Evolutionary conservation across 2,329 filamentous ascomycete species (phyloP).

Genomic region (Periconia sp.): DNA sequence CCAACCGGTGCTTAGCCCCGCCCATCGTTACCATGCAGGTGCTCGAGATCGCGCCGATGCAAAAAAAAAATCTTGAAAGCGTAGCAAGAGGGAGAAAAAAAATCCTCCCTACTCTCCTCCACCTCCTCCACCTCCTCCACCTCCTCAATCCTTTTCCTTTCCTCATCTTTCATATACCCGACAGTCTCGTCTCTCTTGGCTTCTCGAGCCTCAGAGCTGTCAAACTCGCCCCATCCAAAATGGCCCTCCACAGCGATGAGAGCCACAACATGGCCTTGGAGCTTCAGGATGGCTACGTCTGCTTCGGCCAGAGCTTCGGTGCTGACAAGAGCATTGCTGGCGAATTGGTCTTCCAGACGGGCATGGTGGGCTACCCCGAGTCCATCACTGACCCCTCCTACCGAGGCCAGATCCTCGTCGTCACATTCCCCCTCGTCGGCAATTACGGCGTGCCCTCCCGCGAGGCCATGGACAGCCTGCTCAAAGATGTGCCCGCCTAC

Average conservation of each 20-base stretch:
- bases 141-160: constrained; percentile 8
- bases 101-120: neutral
- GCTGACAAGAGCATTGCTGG: constrained; percentile 91
- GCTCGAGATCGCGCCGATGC: neutral
- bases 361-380: constrained; percentile 98
- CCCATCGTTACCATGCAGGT: neutral
- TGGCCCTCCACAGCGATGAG: constrained; percentile 34
- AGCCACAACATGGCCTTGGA: constrained; percentile 79
- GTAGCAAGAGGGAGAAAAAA: neutral
- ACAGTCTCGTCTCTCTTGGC: constrained; percentile 35
- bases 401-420: constrained; percentile 89
- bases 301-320: constrained; percentile 95
- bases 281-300: constrained; percentile 86
- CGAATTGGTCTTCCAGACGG: constrained; percentile 98
- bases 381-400: constrained; percentile 87
- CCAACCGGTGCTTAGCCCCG: neutral
- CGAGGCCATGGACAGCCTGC: constrained; percentile 79
- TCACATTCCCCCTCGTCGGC: constrained; percentile 92
- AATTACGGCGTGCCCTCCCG: constrained; percentile 96
- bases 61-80: neutral
- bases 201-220: constrained; percentile 38
- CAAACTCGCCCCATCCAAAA: constrained; percentile 23
- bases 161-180: constrained; percentile 24
- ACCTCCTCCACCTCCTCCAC: neutral
- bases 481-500: constrained; percentile 83